These are phyloP conservation scores for Juncus effusus DNA, from an alignment of 176 grass and related monocot species.

Conservation along the genomic window DNA sequence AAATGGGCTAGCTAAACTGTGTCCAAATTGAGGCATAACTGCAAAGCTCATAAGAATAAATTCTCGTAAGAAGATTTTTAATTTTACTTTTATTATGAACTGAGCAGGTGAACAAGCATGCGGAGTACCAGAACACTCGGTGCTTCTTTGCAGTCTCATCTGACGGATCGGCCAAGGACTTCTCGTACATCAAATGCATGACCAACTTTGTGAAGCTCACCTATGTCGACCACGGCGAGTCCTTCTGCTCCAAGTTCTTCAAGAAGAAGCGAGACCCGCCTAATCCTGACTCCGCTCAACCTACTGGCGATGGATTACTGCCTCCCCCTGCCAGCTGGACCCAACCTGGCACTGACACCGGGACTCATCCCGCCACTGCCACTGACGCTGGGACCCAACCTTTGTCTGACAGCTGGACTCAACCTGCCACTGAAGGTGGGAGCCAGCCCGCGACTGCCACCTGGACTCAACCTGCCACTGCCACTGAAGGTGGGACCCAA, in stretches of 20 bases:
- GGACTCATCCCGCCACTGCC: not conserved
- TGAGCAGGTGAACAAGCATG: conserved; percentile 72
- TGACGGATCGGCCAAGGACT: conserved; percentile 57
- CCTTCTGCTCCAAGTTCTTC: conserved; percentile 58
- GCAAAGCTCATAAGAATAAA: not conserved
- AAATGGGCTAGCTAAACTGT: too few species aligned
- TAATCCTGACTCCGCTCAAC: conserved; percentile 11
- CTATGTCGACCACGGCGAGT: conserved; percentile 42
- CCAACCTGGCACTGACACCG: not conserved
- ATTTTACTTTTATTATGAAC: too few species aligned
- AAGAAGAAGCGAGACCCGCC: conserved; percentile 23
- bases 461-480: not conserved
- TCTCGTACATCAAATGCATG: conserved; percentile 84
- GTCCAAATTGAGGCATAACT: not conserved
- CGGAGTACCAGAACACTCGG: conserved; percentile 36
- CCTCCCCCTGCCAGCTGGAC: not conserved
- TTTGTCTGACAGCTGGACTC: not conserved
- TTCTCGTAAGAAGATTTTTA: conserved; percentile 12
- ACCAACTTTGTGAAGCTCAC: conserved; percentile 59
- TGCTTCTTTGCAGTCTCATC: conserved; percentile 68
- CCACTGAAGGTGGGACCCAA: not conserved
- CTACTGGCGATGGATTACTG: not conserved
- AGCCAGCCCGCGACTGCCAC: not conserved
- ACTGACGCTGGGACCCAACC: not conserved
- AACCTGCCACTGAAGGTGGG: not conserved